Evolutionary conservation across 2,329 filamentous ascomycete genomes (phyloP).

Genomic region (Cephalotrichum gorgonifer): DNA sequence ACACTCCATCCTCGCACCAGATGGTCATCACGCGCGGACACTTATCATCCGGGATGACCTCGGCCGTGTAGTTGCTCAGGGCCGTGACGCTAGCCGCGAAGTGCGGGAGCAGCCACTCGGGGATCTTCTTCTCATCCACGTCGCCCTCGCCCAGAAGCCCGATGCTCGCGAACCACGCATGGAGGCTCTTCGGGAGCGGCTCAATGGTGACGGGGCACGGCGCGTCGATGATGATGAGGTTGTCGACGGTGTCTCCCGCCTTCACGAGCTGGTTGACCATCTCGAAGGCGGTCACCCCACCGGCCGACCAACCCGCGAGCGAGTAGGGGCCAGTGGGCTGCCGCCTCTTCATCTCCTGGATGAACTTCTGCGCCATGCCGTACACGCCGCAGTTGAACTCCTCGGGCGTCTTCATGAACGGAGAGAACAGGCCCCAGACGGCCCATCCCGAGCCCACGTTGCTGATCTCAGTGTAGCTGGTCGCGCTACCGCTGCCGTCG

Average conservation of each 20-base stretch:
- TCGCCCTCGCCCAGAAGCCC: slow-evolving; percentile 56
- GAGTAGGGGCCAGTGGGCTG: slow-evolving; percentile 60
- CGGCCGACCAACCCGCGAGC: slow-evolving; percentile 66
- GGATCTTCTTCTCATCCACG: slow-evolving; percentile 40
- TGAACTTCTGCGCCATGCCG: slow-evolving; percentile 40
- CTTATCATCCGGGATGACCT: slow-evolving; percentile 46
- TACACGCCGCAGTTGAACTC: slow-evolving; percentile 46
- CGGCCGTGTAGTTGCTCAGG: slow-evolving; percentile 58
- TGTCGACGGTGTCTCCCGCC: slow-evolving; percentile 45
- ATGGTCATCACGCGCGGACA: slow-evolving; percentile 54
- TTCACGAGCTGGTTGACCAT: slow-evolving; percentile 50
- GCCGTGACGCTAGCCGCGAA: slow-evolving; percentile 60
- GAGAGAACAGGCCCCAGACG: slow-evolving; percentile 47
- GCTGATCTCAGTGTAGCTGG: slow-evolving; percentile 42
- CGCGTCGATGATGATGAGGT: slow-evolving; percentile 55
- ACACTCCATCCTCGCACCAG: slow-evolving; percentile 67
- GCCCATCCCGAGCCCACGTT: slow-evolving; percentile 31
- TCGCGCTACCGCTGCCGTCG: slow-evolving; percentile 49
- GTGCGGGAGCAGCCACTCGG: slow-evolving; percentile 64
- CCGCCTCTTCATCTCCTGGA: slow-evolving; percentile 57
- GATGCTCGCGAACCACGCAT: slow-evolving; percentile 63
- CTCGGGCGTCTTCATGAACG: slow-evolving; percentile 52
- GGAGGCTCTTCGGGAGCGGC: slow-evolving; percentile 50
- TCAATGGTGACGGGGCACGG: slow-evolving; percentile 59
- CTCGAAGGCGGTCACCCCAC: slow-evolving; percentile 62